Evolutionary conservation across 2,329 filamentous ascomycete species (phyloP), one percentile per base, ranked within the genome.

Genomic region (Beauveria varroae): DNA sequence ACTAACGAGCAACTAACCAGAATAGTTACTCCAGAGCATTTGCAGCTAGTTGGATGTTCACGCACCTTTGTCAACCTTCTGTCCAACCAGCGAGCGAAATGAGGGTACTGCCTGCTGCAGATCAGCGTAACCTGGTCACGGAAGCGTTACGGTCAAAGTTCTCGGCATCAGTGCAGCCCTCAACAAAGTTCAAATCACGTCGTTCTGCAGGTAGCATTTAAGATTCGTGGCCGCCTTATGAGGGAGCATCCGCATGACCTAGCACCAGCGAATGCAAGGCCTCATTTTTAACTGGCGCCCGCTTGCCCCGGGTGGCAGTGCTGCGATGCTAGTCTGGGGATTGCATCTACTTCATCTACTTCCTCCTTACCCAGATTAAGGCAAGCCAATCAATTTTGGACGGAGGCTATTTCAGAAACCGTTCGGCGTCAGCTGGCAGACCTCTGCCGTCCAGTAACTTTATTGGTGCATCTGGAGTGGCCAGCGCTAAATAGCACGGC

Each of bases 401-500:
- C n/a, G 26, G 18, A 47, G 41, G 43, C 54, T 30, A 47, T 49
- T 49, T 28, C 43, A 40, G 10, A 34, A 18, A 7, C 8, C 18
- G 28, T 57, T 24, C 14, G 28, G 28, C 49, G 47, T 57, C 43
- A 57, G 54, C 54, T 57, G 54, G 43, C n/a, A 57, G 54, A 47
- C 28, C 26, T 49, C 43, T 49, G 43, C 40, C 54, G 43, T 43
- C 28, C 20, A 5, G 26, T 14, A 34, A 30, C 1, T 4, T 22
- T 9, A 9, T n/a, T 53, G 24, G 51, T 37, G 20, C 51, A 9
- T 24, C 51, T 24, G 22, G 14, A 3, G 18, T 37, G 44, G n/a
- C 34, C 37, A n/a, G 30, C 22, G 16, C 52, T 41, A 14, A 2
- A 34, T 34, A 14, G 12, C 10, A 34, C 30, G 10, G 30, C 10